Evolutionary conservation across 2,329 filamentous ascomycete species (phyloP).

Genomic region (Diaporthe ilicicola): DNA sequence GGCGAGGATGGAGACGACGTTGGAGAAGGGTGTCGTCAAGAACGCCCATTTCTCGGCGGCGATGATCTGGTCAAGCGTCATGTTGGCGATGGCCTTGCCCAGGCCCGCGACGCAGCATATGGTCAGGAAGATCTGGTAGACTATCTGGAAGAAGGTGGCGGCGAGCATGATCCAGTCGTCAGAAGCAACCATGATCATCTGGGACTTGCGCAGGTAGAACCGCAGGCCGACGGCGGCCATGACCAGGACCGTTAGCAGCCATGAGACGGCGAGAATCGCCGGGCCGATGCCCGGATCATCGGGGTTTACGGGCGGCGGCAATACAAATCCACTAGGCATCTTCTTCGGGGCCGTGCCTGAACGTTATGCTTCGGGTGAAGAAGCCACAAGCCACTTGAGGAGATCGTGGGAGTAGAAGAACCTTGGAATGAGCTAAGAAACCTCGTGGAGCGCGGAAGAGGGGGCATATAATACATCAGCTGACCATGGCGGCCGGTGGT

Average conservation of each 20-base stretch:
- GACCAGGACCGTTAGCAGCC: constrained; percentile 24
- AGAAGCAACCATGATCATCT: neutral
- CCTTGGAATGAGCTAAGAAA: neutral
- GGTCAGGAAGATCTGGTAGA: neutral
- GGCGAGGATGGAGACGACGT: constrained; percentile 2
- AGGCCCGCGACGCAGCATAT: neutral
- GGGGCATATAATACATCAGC: neutral
- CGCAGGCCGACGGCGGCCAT: constrained; percentile 4
- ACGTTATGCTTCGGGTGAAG: neutral
- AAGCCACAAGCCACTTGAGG: neutral
- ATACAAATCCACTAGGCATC: neutral
- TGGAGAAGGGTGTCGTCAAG: neutral
- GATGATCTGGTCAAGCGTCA: neutral
- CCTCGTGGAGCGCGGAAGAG: neutral
- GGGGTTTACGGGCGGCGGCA: neutral
- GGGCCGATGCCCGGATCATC: neutral
- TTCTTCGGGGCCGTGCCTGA: neutral
- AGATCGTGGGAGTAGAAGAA: neutral
- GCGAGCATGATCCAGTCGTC: neutral
- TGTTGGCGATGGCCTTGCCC: neutral
- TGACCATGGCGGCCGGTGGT: neutral
- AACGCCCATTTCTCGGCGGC: neutral
- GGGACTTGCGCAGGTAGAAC: neutral
- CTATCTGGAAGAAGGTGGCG: neutral
- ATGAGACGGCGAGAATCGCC: constrained; percentile 18